These are phyloP conservation scores for Rhizophagus clarus DNA, from an alignment of 192 early-diverging fungal species.

Conservation along the genomic window DNA sequence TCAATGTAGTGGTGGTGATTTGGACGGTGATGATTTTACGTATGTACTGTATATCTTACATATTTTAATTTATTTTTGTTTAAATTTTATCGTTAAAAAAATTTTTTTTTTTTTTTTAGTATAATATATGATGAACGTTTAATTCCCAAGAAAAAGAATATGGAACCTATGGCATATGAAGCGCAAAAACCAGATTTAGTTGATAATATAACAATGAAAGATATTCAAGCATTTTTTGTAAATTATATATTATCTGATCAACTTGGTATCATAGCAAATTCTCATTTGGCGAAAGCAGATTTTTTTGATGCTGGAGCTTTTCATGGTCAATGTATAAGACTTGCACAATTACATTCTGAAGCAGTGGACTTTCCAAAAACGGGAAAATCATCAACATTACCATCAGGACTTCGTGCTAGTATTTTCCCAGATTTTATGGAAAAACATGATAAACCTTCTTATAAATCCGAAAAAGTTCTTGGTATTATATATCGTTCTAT, in stretches of 20 bases:
- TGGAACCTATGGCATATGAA: slow-evolving; percentile 56
- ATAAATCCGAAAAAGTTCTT: slow-evolving; percentile 53
- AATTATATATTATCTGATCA: slow-evolving; percentile 67
- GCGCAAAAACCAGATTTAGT: slow-evolving; percentile 36
- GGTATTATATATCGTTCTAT: slow-evolving; percentile 58
- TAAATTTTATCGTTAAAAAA: background rate
- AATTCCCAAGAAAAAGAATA: slow-evolving; percentile 42
- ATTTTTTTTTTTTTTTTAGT: slow-evolving; percentile 31
- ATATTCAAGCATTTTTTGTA: slow-evolving; percentile 65
- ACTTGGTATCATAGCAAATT: slow-evolving; percentile 70
- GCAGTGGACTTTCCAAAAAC: slow-evolving; percentile 82
- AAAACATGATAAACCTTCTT: slow-evolving; percentile 53
- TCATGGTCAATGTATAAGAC: slow-evolving; percentile 50
- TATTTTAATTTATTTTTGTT: background rate
- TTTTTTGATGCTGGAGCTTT: slow-evolving; percentile 42
- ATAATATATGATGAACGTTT: slow-evolving; percentile 61
- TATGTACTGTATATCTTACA: slow-evolving; percentile 30
- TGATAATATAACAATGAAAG: slow-evolving; percentile 45
- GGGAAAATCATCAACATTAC: slow-evolving; percentile 54
- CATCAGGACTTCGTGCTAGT: slow-evolving; percentile 40
- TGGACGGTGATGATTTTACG: slow-evolving; percentile 80
- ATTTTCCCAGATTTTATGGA: slow-evolving; percentile 77
- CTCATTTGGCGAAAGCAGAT: slow-evolving; percentile 69
- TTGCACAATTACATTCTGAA: slow-evolving; percentile 70
- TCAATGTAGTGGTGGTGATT: slow-evolving; percentile 79